phyloP scores from a whole-genome alignment of 2,329 filamentous ascomycete genomes.

The Rutstroemia sp. region DNA sequence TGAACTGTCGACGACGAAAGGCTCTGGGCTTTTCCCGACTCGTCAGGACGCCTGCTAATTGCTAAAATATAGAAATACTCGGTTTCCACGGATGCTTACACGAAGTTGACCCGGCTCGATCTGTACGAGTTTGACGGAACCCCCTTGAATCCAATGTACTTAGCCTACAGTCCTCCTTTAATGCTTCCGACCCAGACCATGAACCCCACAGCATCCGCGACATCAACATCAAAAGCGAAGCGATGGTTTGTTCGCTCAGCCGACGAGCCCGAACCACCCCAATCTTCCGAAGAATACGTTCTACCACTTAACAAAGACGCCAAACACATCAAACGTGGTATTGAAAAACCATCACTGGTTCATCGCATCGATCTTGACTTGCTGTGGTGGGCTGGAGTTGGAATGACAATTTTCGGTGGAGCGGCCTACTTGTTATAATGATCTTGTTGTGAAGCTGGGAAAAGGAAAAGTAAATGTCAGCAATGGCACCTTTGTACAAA shows the following conservation, averaged over 20 bases:
- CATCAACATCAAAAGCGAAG: conserved; percentile 33
- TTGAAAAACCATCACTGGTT: conserved; percentile 13
- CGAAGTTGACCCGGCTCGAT: conserved; percentile 54
- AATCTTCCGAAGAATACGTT: conserved; percentile 26
- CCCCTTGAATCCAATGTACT: conserved; percentile 61
- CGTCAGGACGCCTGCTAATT: not conserved
- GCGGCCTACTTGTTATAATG: conserved; percentile 28
- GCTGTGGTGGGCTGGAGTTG: conserved; percentile 30
- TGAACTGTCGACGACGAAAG: too few species aligned
- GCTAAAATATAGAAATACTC: conserved; percentile 29
- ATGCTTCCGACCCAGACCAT: conserved; percentile 65
- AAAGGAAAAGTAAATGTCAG: not conserved
- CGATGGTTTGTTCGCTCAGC: conserved; percentile 17
- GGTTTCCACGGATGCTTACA: conserved; percentile 49
- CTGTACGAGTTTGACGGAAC: conserved; percentile 56
- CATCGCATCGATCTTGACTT: conserved; percentile 24
- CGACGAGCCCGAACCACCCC: conserved; percentile 28
- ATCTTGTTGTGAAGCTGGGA: not conserved
- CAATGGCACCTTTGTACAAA: conserved; percentile 15
- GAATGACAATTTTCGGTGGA: conserved; percentile 29
- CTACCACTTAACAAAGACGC: conserved; percentile 28
- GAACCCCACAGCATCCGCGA: conserved; percentile 41
- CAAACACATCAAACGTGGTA: conserved; percentile 23
- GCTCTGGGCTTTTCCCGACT: too few species aligned
- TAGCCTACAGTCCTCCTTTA: conserved; percentile 52